These are phyloP conservation scores for Trichothecium sympodiale DNA, from an alignment of 2,329 filamentous ascomycete genomes.

Conservation along the genomic window DNA sequence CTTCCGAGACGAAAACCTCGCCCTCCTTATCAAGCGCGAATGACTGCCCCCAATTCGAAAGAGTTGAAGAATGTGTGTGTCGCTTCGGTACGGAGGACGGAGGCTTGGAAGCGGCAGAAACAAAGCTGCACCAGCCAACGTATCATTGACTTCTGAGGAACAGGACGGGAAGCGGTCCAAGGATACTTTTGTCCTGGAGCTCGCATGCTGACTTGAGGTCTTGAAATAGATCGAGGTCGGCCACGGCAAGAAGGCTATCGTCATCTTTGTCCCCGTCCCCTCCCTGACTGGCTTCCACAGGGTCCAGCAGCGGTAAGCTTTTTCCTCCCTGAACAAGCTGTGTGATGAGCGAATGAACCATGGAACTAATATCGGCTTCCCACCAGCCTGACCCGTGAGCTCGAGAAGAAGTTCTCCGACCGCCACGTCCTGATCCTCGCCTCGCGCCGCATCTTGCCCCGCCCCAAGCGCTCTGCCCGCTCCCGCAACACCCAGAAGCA, in stretches of 20 bases:
- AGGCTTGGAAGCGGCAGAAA: background rate
- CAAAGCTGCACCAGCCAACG: constrained; percentile 9
- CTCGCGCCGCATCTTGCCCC: constrained; percentile 95
- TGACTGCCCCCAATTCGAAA: background rate
- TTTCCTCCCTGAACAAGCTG: background rate
- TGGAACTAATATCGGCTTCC: no score
- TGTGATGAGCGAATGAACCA: no score
- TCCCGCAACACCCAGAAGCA: constrained; percentile 93
- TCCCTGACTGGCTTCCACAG: constrained; percentile 98
- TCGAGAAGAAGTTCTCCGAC: constrained; percentile 99
- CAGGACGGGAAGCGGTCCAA: constrained; percentile 69
- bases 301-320: constrained; percentile 94
- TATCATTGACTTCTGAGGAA: constrained; percentile 41
- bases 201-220: constrained; percentile 65
- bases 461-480: constrained; percentile 96
- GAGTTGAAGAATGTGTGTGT: constrained; percentile 1
- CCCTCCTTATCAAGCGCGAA: background rate
- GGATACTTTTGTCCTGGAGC: constrained; percentile 59
- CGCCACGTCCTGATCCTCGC: constrained; percentile 99
- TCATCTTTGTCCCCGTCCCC: constrained; percentile 99
- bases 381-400: constrained; percentile 92
- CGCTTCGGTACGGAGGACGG: background rate
- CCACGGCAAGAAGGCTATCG: constrained; percentile 99
- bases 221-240: constrained; percentile 91
- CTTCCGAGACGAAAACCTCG: background rate